A percentile compares a stretch with the other conserved stretches of the same genome.
Conservation (phyloP, 73 alveolate genomes). For the Symbiodinium pilosum region DNA sequence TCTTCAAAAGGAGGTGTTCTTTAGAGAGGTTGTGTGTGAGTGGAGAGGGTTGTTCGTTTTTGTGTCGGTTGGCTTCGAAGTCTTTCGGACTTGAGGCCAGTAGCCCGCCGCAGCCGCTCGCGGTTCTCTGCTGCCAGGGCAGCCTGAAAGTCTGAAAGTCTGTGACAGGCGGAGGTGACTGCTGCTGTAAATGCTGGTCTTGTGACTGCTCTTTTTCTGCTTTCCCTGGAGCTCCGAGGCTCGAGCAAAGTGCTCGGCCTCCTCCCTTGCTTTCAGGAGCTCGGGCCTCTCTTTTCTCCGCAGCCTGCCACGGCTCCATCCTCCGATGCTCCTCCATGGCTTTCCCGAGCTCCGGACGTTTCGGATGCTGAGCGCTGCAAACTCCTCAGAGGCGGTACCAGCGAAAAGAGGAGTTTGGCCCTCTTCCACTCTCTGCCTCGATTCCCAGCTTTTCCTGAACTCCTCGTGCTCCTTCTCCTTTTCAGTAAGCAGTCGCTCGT, state of each 20-base stretch:
- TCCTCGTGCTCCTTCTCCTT: conserved; percentile 67
- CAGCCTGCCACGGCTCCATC: neutral
- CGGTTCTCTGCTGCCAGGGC: conserved; percentile 92
- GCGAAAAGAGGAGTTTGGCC: neutral
- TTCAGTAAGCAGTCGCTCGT: conserved; percentile 17
- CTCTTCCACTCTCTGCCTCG: conserved; percentile 42
- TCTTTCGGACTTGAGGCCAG: too few species aligned
- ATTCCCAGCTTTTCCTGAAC: conserved; percentile 80
- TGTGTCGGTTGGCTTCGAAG: too few species aligned
- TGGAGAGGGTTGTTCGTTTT: too few species aligned
- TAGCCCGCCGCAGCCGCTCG: conserved; percentile 60
- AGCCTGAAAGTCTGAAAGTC: neutral
- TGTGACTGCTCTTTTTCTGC: too few species aligned
- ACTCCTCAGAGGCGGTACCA: neutral
- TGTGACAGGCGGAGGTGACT: too few species aligned
- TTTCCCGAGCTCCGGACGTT: conserved; percentile 12
- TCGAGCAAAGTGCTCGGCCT: conserved; percentile 36
- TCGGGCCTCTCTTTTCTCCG: conserved; percentile 79
- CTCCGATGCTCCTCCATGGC: neutral
- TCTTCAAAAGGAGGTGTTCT: too few species aligned
- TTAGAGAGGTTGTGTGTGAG: too few species aligned
- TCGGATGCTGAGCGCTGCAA: conserved; percentile 85
- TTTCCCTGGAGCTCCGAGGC: too few species aligned
- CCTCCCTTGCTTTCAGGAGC: conserved; percentile 63
- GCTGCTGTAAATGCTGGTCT: too few species aligned